These are phyloP conservation scores for Apiospora hydei DNA, from an alignment of 2,329 filamentous ascomycete species.

Conservation along the genomic window DNA sequence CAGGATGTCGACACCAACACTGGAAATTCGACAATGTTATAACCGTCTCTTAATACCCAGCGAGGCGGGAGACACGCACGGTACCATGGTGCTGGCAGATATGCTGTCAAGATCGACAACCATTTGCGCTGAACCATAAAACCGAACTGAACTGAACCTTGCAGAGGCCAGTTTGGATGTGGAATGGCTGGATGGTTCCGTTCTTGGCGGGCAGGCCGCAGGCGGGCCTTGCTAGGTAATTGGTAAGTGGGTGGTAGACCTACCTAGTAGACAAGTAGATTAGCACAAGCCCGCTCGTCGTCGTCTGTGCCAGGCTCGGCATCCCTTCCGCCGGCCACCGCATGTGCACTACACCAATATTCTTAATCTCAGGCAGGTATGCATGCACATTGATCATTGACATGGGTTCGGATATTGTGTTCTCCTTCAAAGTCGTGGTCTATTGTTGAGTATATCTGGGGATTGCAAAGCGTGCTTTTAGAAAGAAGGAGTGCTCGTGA, in stretches of 20 bases:
- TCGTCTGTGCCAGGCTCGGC: not conserved
- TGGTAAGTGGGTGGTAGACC: too few relatives aligned
- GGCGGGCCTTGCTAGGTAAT: too few relatives aligned
- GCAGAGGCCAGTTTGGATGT: not conserved
- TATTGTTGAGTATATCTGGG: too few relatives aligned
- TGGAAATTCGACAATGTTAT: not conserved
- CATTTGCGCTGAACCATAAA: constrained; percentile 15
- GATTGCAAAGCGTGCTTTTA: too few relatives aligned
- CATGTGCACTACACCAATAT: too few relatives aligned
- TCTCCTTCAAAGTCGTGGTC: too few relatives aligned
- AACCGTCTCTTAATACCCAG: not conserved
- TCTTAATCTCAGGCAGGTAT: too few relatives aligned
- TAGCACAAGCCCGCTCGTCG: too few relatives aligned
- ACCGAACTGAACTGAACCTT: not conserved
- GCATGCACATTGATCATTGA: too few relatives aligned
- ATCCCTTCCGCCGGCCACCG: not conserved
- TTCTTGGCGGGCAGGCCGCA: not conserved
- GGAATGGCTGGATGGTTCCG: not conserved
- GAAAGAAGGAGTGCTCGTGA: not conserved
- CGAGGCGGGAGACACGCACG: not conserved
- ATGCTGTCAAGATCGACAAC: constrained; percentile 7
- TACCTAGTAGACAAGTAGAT: too few relatives aligned
- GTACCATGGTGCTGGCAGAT: not conserved
- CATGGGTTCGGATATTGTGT: too few relatives aligned
- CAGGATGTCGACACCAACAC: not conserved